A percentile compares a stretch with the other conserved stretches of the same genome.
These are phyloP conservation scores for Populus nigra DNA, from an alignment of 345 rosid genomes.

Conservation along the genomic window DNA sequence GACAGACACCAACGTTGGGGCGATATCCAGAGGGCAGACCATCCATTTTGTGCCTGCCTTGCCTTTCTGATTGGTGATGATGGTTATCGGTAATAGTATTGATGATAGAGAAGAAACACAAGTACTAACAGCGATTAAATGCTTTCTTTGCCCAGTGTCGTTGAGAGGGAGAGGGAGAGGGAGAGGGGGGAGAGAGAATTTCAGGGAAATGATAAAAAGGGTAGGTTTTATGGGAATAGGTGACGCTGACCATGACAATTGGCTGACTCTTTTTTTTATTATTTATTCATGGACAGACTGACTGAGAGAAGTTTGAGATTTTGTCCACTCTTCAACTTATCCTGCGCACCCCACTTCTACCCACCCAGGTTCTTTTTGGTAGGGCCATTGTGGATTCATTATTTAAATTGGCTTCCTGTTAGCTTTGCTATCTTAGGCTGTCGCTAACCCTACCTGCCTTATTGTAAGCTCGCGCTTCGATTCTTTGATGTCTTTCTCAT, in stretches of 20 bases:
- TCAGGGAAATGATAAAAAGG: not conserved
- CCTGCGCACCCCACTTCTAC: conserved; percentile 32
- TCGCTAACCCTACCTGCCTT: not conserved
- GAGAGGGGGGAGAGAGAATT: too few species aligned
- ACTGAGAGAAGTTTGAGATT: not conserved
- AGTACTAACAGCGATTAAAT: not conserved
- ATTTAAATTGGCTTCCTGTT: not conserved
- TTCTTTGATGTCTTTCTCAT: not conserved
- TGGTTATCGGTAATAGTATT: not conserved
- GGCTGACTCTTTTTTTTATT: conserved; percentile 16
- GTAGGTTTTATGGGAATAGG: conserved; percentile 26
- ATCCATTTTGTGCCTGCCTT: conserved; percentile 44
- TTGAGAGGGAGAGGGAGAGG: not conserved
- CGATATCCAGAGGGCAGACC: conserved; percentile 93
- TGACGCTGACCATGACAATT: conserved; percentile 41
- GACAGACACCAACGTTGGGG: conserved; percentile 96
- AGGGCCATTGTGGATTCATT: not conserved
- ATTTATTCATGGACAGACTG: not conserved
- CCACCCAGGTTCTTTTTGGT: conserved; percentile 14
- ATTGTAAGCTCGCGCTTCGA: not conserved
- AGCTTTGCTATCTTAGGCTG: not conserved
- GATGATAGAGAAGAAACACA: not conserved
- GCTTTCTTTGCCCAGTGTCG: not conserved
- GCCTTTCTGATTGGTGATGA: not conserved
- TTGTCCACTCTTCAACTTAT: conserved; percentile 18